These are phyloP conservation scores for Parmelia sp. DNA, from an alignment of 495 filamentous ascomycete species.

Conservation along the genomic window DNA sequence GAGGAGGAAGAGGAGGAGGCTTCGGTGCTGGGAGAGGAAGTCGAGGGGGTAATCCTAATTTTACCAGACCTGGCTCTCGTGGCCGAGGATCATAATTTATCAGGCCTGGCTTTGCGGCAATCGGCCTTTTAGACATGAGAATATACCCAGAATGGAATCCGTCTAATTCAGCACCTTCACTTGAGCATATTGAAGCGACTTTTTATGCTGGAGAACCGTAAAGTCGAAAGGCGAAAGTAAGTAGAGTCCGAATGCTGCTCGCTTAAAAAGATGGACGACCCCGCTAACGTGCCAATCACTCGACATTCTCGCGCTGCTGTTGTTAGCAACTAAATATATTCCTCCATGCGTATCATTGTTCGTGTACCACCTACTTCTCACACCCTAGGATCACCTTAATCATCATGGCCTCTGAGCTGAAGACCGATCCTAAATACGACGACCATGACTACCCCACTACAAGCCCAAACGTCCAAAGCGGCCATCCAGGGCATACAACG, in stretches of 20 bases:
- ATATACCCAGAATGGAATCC: slow-evolving; percentile 1
- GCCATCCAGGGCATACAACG: slow-evolving; percentile 87
- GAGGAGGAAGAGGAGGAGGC: slow-evolving; percentile 40
- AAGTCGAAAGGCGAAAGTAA: background rate
- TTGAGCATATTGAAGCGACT: background rate
- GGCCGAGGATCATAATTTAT: slow-evolving; percentile 25
- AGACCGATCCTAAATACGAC: slow-evolving; percentile 86
- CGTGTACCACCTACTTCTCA: background rate
- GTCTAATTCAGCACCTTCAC: background rate
- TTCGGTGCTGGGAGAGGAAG: slow-evolving; percentile 25
- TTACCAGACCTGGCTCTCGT: slow-evolving; percentile 24
- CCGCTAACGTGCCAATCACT: background rate
- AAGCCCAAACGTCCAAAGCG: slow-evolving; percentile 57
- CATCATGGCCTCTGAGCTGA: slow-evolving; percentile 43
- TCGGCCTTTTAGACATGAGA: background rate
- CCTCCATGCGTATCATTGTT: background rate
- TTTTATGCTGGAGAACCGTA: background rate
- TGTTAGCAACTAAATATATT: background rate
- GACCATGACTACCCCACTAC: slow-evolving; percentile 88
- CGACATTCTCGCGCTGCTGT: background rate
- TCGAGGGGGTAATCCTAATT: slow-evolving; percentile 26
- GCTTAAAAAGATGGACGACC: slow-evolving; percentile 9
- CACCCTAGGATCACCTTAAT: background rate
- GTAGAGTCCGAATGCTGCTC: too few relatives aligned
- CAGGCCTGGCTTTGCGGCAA: slow-evolving; percentile 18